A percentile compares a stretch with the other conserved stretches of the same genome.
phyloP scores from a whole-genome alignment of 495 filamentous ascomycete genomes.

The Parmelia sp. region DNA sequence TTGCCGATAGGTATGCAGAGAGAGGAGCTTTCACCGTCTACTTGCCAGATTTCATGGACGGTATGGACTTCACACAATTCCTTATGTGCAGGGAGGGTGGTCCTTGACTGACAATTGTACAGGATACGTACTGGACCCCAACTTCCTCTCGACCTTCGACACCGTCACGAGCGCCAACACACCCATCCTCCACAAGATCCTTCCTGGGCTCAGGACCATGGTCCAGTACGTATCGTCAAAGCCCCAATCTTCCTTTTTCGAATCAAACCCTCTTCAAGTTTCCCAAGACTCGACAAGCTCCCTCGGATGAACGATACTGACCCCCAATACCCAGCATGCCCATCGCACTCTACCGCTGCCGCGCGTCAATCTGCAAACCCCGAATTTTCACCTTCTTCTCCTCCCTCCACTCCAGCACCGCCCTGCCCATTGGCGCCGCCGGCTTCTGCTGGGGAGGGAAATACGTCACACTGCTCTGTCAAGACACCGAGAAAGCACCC shows the following conservation, averaged over 20 bases:
- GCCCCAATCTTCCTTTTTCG: no score
- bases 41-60: constrained; percentile 55
- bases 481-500: constrained; percentile 24
- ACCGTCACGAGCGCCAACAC: neutral
- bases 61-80: constrained; percentile 29
- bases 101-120: neutral
- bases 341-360: no score
- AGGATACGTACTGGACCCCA: constrained; percentile 1
- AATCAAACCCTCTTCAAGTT: no score
- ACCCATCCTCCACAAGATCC: constrained; percentile 10
- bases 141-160: neutral
- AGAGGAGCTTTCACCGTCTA: constrained; percentile 45
- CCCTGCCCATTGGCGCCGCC: constrained; percentile 39
- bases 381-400: constrained; percentile 43
- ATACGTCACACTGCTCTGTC: constrained; percentile 37
- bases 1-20: constrained; percentile 49
- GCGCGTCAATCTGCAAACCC: constrained; percentile 35
- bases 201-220: constrained; percentile 21
- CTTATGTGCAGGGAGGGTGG: no score
- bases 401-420: constrained; percentile 34
- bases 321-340: no score
- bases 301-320: no score
- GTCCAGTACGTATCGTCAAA: no score
- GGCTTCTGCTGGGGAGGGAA: constrained; percentile 60
- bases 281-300: no score